Percentiles rank a stretch among this genome's conserved stretches.
phyloP scores from a whole-genome alignment of 176 grass and related monocot genomes.

The Oryza glumipatula region DNA sequence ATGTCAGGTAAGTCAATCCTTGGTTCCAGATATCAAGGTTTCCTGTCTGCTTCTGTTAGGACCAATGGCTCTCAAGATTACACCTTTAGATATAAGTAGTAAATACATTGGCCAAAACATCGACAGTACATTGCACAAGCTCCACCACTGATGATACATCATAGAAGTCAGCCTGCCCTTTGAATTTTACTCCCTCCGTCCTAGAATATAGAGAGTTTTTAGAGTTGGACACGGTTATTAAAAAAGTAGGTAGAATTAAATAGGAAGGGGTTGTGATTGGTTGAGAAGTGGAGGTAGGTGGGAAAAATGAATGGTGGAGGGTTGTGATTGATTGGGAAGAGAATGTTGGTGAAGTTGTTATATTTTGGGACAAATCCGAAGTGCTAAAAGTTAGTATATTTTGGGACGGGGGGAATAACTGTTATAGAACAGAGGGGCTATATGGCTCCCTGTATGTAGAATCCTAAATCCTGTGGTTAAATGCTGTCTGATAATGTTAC shows the following conservation, averaged over 20 bases:
- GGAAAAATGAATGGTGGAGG: too few relatives aligned
- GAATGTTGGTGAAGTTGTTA: too few relatives aligned
- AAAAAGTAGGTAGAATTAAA: too few relatives aligned
- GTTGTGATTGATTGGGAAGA: too few relatives aligned
- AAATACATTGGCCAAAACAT: conserved; percentile 11
- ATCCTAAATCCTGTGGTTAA: conserved; percentile 18
- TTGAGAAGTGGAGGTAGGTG: too few relatives aligned
- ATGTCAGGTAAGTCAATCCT: conserved; percentile 68
- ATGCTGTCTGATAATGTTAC: conserved; percentile 10
- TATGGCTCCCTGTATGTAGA: conserved; percentile 5
- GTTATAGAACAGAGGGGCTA: background rate
- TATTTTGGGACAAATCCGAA: too few relatives aligned
- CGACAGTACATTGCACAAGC: background rate
- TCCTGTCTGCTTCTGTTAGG: background rate
- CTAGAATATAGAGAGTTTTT: too few relatives aligned
- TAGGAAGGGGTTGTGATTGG: too few relatives aligned
- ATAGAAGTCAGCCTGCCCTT: background rate
- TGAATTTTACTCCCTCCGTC: background rate
- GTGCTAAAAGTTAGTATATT: too few relatives aligned
- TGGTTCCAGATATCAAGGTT: background rate
- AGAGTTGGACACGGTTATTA: too few relatives aligned
- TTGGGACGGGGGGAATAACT: background rate
- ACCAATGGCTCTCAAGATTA: conserved; percentile 3
- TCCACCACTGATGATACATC: background rate
- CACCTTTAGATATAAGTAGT: background rate